A percentile compares a stretch with the other conserved stretches of the same genome.
Evolutionary conservation across 441 rosid species (phyloP).

Genomic region (Heliophila coronopifolia): DNA sequence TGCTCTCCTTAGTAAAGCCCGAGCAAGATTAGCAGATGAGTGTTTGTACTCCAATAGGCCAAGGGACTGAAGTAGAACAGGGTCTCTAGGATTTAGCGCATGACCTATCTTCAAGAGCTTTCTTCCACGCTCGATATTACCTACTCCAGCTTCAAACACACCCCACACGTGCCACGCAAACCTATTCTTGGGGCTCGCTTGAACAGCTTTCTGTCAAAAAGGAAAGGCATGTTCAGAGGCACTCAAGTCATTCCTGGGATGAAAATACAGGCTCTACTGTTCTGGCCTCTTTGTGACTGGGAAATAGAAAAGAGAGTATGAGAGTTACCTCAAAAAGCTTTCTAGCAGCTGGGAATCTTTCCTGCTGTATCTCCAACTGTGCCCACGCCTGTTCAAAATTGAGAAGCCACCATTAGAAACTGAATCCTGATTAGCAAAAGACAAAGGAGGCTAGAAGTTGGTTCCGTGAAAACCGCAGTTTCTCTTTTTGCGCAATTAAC

Average conservation of each 20-base stretch:
- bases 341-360: slow-evolving; percentile 64
- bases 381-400: slow-evolving; percentile 73
- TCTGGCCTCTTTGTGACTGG: not conserved
- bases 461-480: too few species aligned
- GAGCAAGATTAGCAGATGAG: slow-evolving; percentile 66
- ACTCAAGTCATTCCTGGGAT: not conserved
- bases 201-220: slow-evolving; percentile 66
- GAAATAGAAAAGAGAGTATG: not conserved
- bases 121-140: slow-evolving; percentile 62
- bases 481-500: not conserved
- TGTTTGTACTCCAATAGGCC: slow-evolving; percentile 79
- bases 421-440: not conserved
- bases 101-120: slow-evolving; percentile 89
- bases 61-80: slow-evolving; percentile 92
- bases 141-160: slow-evolving; percentile 66
- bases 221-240: not conserved
- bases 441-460: too few species aligned
- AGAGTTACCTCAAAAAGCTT: slow-evolving; percentile 68
- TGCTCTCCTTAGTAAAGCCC: slow-evolving; percentile 67
- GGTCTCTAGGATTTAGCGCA: slow-evolving; percentile 79
- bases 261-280: slow-evolving; percentile 4
- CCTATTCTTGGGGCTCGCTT: slow-evolving; percentile 92
- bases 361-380: slow-evolving; percentile 81
- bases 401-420: not conserved
- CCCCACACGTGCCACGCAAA: slow-evolving; percentile 98